A percentile compares a stretch with the other conserved stretches of the same genome.
These are phyloP conservation scores for Clausena lansium DNA, from an alignment of 345 rosid species.

Conservation along the genomic window DNA sequence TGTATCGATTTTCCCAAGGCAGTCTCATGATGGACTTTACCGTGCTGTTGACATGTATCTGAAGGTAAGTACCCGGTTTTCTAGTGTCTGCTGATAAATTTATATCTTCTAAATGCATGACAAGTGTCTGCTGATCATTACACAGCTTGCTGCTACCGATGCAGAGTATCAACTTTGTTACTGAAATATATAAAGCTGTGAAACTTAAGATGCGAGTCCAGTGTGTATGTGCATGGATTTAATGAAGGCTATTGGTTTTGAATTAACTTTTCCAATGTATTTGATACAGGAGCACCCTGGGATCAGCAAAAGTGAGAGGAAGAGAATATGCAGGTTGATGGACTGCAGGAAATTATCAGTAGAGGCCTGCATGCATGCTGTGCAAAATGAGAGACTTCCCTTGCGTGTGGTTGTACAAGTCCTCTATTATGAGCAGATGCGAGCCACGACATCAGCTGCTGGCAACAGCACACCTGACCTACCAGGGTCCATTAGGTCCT, in stretches of 20 bases:
- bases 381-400: slow-evolving; percentile 86
- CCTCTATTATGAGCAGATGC: slow-evolving; percentile 79
- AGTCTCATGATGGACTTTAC: slow-evolving; percentile 65
- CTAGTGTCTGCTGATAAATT: not conserved
- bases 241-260: not conserved
- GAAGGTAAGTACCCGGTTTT: slow-evolving; percentile 43
- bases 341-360: slow-evolving; percentile 79
- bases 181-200: not conserved
- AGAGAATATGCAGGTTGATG: slow-evolving; percentile 64
- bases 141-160: not conserved
- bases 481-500: slow-evolving; percentile 43
- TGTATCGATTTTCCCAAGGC: slow-evolving; percentile 49
- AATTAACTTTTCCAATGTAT: not conserved
- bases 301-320: slow-evolving; percentile 63
- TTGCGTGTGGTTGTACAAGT: slow-evolving; percentile 81
- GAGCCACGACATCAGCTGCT: slow-evolving; percentile 45
- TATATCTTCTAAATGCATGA: not conserved
- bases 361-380: slow-evolving; percentile 78
- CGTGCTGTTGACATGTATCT: slow-evolving; percentile 75
- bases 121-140: not conserved
- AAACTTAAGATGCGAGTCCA: not conserved
- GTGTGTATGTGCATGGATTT: no score
- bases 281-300: slow-evolving; percentile 58
- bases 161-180: not conserved
- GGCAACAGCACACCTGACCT: slow-evolving; percentile 64